Conservation (phyloP, 1,284 basidiomycete genomes). For the Sparassis latifolia region DNA sequence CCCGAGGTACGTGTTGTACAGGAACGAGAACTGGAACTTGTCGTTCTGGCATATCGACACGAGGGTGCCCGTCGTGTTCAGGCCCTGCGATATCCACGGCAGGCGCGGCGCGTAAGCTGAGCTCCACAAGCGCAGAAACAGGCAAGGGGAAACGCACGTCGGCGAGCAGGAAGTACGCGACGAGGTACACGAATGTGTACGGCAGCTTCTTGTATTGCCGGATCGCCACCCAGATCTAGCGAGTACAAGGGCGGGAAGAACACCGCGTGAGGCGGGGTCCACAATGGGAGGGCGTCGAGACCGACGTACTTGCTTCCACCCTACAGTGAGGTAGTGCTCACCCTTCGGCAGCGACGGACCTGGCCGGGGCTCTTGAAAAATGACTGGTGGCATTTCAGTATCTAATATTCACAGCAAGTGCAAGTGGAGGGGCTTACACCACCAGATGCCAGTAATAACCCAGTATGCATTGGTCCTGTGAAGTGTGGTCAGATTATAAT, state of each 20-base stretch:
- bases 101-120: too few relatives aligned
- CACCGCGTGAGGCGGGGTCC: neutral
- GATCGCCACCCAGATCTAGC: slow-evolving; percentile 60
- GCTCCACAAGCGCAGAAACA: neutral
- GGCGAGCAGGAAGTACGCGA: slow-evolving; percentile 72
- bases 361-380: slow-evolving; percentile 70
- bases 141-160: slow-evolving; percentile 40
- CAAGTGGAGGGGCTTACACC: slow-evolving; percentile 49
- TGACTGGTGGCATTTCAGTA: slow-evolving; percentile 36
- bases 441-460: slow-evolving; percentile 73
- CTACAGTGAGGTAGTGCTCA: slow-evolving; percentile 65
- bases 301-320: slow-evolving; percentile 65
- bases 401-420: neutral
- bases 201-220: slow-evolving; percentile 69
- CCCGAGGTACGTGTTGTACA: slow-evolving; percentile 74
- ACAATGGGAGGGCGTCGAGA: too few relatives aligned
- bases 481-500: neutral
- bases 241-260: neutral
- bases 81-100: slow-evolving; percentile 37
- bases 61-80: slow-evolving; percentile 75
- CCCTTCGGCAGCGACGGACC: slow-evolving; percentile 70
- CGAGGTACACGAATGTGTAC: slow-evolving; percentile 70
- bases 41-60: slow-evolving; percentile 75
- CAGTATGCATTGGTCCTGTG: slow-evolving; percentile 65
- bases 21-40: slow-evolving; percentile 67